Evolutionary conservation across 2,329 filamentous ascomycete species (phyloP), one percentile per base, ranked within the genome.

Genomic region (Neofusicoccum kwambonambiense): DNA sequence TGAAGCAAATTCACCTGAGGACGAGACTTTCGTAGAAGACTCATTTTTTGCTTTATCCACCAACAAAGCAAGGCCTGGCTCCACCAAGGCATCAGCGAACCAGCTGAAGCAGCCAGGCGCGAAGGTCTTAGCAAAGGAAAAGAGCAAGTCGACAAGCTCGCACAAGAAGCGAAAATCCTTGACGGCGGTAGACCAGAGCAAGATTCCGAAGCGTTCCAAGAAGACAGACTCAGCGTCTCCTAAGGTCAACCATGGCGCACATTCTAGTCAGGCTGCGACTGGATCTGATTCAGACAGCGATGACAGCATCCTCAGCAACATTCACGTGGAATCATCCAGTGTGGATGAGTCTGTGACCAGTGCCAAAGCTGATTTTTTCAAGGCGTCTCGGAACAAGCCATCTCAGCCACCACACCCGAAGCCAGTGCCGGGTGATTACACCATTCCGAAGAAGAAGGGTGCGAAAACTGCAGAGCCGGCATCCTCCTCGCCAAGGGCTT

Each of bases 231-330:
- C 7, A 7, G 12, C 22, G 11, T 22, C 42, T 19, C 27, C 39
- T 3, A 15, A 37, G 6, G 15, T 13, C 9, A 4, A 6, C 6
- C 41, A 4, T 3, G n/a, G 47, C 12, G 56, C 50, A 37, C 13
- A 39, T 31, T 6, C 13, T 5, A 22, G 56, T 44, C n/a, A 72
- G 67, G 65, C 61, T 60, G 19, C 58, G 65, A 9, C 64, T 62
- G n/a, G 57, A 58, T 27, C 22, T 17, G 58, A 51, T 9, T 62
- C 58, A 13, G 58, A 62, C 45, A 51, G 75, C 4, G 70, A 75
- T 1, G 75, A 78, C 6, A 73, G 71, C 4, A 73, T 79, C 19
- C 72, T 72, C 22, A 78, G 79, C 47, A 78, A 77, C 63, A 80
- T 81, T 56, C 71, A 78, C 15, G 76, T 81, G 19, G 75, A 73